Evolutionary conservation across 2,329 filamentous ascomycete species (phyloP).

Genomic region (Neoscytalidium dimidiatum): DNA sequence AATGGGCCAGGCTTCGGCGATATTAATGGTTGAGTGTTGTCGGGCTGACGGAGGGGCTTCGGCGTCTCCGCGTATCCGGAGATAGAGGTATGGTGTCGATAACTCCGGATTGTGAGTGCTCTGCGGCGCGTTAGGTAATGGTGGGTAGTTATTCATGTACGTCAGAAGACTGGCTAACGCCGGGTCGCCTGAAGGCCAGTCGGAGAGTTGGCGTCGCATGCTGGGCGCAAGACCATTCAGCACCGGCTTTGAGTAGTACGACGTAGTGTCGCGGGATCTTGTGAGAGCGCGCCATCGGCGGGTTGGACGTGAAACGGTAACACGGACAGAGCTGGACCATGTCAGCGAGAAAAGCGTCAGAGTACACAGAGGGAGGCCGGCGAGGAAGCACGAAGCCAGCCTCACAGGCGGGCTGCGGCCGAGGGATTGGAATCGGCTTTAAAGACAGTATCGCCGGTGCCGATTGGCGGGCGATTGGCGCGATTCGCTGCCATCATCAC

Average conservation of each 20-base stretch:
- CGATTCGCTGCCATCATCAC: conserved; percentile 13
- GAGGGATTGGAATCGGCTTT: background rate
- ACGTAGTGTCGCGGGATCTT: background rate
- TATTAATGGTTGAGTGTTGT: background rate
- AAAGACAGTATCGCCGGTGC: conserved; percentile 12
- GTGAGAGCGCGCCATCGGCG: too few species aligned
- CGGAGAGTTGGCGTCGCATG: background rate
- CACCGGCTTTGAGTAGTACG: background rate
- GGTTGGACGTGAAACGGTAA: too few species aligned
- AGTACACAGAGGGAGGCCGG: background rate
- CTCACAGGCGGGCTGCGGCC: background rate
- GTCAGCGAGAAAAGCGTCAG: background rate
- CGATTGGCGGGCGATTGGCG: conserved; percentile 1
- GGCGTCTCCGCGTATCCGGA: background rate
- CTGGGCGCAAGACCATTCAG: background rate
- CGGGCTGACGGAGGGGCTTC: background rate
- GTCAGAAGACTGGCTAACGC: background rate
- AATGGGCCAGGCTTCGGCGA: too few species aligned
- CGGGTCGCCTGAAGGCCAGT: background rate
- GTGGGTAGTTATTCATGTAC: too few species aligned
- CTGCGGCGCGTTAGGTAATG: background rate
- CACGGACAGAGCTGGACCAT: too few species aligned
- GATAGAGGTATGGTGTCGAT: too few species aligned
- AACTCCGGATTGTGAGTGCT: background rate
- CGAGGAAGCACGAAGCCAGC: too few species aligned